Base-by-base conservation (phyloP, 768 basidiomycete species). In the Russula sp. region DNA sequence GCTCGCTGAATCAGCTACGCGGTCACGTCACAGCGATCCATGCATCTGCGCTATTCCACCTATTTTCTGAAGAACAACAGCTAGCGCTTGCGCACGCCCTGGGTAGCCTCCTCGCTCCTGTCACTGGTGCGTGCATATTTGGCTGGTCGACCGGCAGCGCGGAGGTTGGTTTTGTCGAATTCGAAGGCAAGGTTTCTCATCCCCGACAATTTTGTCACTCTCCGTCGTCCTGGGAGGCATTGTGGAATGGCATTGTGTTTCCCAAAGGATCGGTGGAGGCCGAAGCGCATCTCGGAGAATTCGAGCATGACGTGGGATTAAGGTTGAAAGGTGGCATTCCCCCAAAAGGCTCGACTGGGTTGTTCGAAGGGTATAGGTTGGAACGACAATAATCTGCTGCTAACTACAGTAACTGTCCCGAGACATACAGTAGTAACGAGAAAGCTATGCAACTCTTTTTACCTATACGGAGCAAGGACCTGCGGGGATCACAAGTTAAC, bases 11-110 rank as follows among this genome's bases (percentile, higher is more conserved):
- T 24, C 77, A 78, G 6, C 74, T 84, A 6, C 77, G 70, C 56
- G 80, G 81, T 5, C 78, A 74, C 40, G 72, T 83, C 42, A 77
- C 81, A 10, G 80, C 73, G 5, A 81, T 86, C 22, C 79, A 84
- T 66, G 78, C 79, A 1, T 73, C 79, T 16, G 73, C 80, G 6
- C 72, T 86, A 69, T 84, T 86, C 66, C 75, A 78, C 71, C 71
- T 84, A 30, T 85, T 85, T 70, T 64, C 69, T 59, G 74, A 79
- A 63, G 73, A 66, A 20, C 58, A 75, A 36, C 83, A 85, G 66
- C 64, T 70, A 16, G 69, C 76, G 40, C 72, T 84, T 52, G 83
- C 79, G 4, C 71, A 70, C 30, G 71, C 72, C 11, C 67, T 83
- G 24, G 80, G 78, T 3, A 73, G 75, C 14, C 71, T 84, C 11